Conservation (phyloP, 345 rosid genomes). For the Lepidium didymum region DNA sequence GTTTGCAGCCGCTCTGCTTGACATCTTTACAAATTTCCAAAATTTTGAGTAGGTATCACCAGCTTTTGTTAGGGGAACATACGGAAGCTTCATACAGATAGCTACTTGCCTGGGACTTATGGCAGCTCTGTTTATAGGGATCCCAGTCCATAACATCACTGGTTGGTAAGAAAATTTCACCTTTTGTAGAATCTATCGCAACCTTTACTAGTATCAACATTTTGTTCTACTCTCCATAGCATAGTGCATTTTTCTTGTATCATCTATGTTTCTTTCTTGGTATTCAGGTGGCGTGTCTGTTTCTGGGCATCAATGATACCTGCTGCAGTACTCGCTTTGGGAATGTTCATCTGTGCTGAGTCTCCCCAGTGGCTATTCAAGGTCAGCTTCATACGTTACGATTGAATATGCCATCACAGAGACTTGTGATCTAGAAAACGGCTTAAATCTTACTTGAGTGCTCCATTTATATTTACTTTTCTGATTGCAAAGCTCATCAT, state of each 20-base stretch:
- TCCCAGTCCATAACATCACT: conserved; percentile 65
- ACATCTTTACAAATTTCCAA: conserved; percentile 5
- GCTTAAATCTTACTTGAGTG: neutral
- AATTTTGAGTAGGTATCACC: conserved; percentile 67
- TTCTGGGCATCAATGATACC: conserved; percentile 84
- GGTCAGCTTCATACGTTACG: conserved; percentile 38
- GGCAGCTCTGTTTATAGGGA: conserved; percentile 78
- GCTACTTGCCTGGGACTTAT: conserved; percentile 92
- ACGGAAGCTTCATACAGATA: conserved; percentile 91
- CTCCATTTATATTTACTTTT: neutral
- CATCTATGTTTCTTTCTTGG: neutral
- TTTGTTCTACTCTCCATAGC: neutral
- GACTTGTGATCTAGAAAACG: neutral
- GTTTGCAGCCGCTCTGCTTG: neutral
- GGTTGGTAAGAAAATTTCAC: conserved; percentile 56
- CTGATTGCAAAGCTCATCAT: neutral
- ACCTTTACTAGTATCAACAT: neutral
- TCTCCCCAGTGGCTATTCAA: conserved; percentile 89
- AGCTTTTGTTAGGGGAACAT: conserved; percentile 89
- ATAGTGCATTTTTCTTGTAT: neutral
- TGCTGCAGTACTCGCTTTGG: conserved; percentile 69
- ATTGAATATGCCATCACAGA: neutral
- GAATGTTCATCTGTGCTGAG: conserved; percentile 79
- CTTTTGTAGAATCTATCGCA: neutral
- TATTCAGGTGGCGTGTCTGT: conserved; percentile 89